Base-by-base conservation (phyloP, 768 basidiomycete genomes). In the Termitomyces sp. region DNA sequence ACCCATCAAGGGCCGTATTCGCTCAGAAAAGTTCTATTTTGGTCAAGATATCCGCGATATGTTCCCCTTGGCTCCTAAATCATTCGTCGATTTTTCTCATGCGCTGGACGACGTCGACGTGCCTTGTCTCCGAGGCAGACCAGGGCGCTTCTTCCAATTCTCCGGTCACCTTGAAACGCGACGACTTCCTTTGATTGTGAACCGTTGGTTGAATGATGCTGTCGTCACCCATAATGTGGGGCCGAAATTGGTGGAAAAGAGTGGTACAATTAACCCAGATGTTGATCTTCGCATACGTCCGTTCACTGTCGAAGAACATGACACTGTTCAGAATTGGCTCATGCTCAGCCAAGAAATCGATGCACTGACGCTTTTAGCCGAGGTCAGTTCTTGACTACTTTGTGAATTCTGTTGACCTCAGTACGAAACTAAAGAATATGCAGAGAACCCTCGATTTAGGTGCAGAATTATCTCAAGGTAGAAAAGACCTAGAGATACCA, bases 271-370 rank as follows among this genome's bases (percentile, higher is more conserved):
- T 28, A 49, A 42, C 28, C 69, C 74, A 59, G 72, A 71, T 47
- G 72, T 70, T 47, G 79, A 80, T 56, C 68, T 60, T 0, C 69
- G 79, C 50, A 71, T 80, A 20, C 73, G 79, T 10, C 74, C 76
- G 53, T 75, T 69, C 67, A 75, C 72, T 13, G 29, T 13, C 13
- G 72, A 76, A 33, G 81, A 81, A 55, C 60, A 68, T 50, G 54
- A 58, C 0, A 54, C 66, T 16, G 68, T 77, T 49, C 63, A 68
- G 24, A 63, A 60, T 15, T 83, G 77, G 71, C 65, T 82, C 56
- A 57, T 65, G 0, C 62, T 75, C 51, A 69, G 72, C n/a, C 60
- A 65, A 10, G 68, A 75, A 26, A 61, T 67, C 48, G 57, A 68
- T 31, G 28, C 66, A 9, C 60, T 66, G 51, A 53, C 37, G 24